A percentile compares a stretch with the other conserved stretches of the same genome.
Conservation (phyloP, 2,329 filamentous ascomycete genomes). For the Talaromyces piceae region DNA sequence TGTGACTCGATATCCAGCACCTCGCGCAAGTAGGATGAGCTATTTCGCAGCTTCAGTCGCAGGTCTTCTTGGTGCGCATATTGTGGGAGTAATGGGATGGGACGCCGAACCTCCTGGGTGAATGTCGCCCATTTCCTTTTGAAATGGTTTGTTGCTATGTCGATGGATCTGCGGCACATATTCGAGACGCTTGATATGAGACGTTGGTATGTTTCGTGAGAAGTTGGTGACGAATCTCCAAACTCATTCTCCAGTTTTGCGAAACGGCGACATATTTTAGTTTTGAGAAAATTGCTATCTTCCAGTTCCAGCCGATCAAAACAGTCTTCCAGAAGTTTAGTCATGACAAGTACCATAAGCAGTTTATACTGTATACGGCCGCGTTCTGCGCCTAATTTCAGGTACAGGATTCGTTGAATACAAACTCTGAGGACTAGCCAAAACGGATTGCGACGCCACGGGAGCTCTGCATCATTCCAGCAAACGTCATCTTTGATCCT, state of each 20-base stretch:
- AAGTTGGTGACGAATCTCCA: neutral
- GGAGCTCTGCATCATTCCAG: constrained; percentile 39
- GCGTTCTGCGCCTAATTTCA: constrained; percentile 29
- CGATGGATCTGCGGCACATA: neutral
- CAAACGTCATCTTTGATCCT: constrained; percentile 55
- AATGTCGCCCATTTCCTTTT: constrained; percentile 32
- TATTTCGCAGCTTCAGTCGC: neutral
- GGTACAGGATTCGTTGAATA: constrained; percentile 45
- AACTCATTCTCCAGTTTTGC: constrained; percentile 46
- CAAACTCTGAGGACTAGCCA: constrained; percentile 58
- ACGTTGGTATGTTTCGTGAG: neutral
- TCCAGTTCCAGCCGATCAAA: constrained; percentile 26
- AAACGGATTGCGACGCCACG: constrained; percentile 56
- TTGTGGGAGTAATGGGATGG: neutral
- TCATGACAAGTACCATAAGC: constrained; percentile 44
- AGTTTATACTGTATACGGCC: constrained; percentile 52
- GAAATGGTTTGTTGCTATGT: neutral
- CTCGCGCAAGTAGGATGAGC: neutral
- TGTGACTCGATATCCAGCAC: neutral
- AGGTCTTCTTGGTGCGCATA: neutral
- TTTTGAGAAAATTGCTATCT: constrained; percentile 34
- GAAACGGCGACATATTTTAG: constrained; percentile 52
- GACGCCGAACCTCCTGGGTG: constrained; percentile 31
- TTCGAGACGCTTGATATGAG: neutral
- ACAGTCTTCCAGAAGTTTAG: constrained; percentile 40